Evolutionary conservation across 306 rosid species (phyloP).

Genomic region (Corylus heterophylla): DNA sequence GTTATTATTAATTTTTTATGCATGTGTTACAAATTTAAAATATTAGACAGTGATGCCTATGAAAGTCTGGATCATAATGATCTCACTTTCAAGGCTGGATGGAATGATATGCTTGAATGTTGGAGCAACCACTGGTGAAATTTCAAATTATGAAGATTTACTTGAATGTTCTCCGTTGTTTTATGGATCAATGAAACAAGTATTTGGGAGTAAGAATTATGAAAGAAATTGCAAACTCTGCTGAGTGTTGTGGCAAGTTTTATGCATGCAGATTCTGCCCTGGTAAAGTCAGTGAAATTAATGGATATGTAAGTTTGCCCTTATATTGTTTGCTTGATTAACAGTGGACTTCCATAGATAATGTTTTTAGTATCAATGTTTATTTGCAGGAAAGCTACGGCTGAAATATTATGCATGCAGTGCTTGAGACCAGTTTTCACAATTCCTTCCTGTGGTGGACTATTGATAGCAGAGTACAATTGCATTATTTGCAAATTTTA

Average conservation of each 20-base stretch:
- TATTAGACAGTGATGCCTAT: too few species aligned
- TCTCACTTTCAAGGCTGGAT: too few species aligned
- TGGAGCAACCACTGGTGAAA: constrained; percentile 35
- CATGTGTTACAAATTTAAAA: too few species aligned
- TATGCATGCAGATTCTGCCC: constrained; percentile 75
- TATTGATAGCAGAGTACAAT: constrained; percentile 63
- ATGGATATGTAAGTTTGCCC: constrained; percentile 64
- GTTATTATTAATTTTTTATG: too few species aligned
- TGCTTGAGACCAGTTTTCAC: constrained; percentile 47
- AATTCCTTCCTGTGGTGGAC: constrained; percentile 63
- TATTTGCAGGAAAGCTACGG: constrained; percentile 48
- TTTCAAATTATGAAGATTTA: constrained; percentile 44
- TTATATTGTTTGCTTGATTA: neutral
- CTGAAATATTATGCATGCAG: constrained; percentile 73
- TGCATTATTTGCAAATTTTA: constrained; percentile 71
- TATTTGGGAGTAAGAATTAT: constrained; percentile 70
- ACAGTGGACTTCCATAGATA: neutral
- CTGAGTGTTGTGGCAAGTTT: constrained; percentile 72
- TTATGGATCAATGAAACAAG: constrained; percentile 43
- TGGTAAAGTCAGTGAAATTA: constrained; percentile 59
- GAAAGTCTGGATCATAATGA: too few species aligned
- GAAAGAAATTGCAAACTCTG: constrained; percentile 76
- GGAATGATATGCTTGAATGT: too few species aligned
- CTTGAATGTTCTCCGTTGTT: constrained; percentile 41
- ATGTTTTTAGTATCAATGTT: neutral